These are phyloP conservation scores for Chytriomyces confervae DNA, from an alignment of 192 early-diverging fungal species.

Conservation along the genomic window DNA sequence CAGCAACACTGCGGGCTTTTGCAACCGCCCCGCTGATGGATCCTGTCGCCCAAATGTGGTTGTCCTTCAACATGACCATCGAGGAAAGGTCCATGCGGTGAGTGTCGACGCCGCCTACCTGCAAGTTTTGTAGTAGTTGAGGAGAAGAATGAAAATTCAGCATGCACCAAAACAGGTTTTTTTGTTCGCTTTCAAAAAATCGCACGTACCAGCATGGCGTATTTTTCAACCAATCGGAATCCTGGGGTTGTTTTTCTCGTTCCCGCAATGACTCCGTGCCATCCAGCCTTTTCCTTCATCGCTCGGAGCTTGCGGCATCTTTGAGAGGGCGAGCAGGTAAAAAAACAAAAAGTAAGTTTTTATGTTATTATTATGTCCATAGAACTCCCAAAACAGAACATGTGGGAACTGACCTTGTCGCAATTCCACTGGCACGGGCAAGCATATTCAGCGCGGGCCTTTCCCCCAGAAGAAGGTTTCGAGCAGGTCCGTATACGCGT, in stretches of 20 bases:
- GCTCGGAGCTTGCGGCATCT: slow-evolving; percentile 62
- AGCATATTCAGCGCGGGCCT: slow-evolving; percentile 94
- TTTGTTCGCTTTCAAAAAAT: neutral
- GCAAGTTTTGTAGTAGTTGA: neutral
- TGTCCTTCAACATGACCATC: slow-evolving; percentile 99
- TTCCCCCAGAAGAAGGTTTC: slow-evolving; percentile 89
- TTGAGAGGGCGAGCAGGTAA: neutral
- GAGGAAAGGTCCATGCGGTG: slow-evolving; percentile 96
- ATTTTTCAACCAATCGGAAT: slow-evolving; percentile 97
- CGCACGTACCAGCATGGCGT: slow-evolving; percentile 75
- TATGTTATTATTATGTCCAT: neutral
- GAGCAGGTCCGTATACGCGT: slow-evolving; percentile 79
- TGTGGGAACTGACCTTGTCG: slow-evolving; percentile 64
- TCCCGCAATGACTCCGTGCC: slow-evolving; percentile 87
- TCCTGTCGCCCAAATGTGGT: slow-evolving; percentile 91
- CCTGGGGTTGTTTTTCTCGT: slow-evolving; percentile 99
- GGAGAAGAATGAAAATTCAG: too few relatives aligned
- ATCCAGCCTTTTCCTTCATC: slow-evolving; percentile 73
- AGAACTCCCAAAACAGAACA: neutral
- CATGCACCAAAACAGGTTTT: neutral
- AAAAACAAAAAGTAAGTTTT: neutral
- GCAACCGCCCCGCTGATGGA: slow-evolving; percentile 91
- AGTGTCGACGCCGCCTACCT: slow-evolving; percentile 93
- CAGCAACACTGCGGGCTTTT: slow-evolving; percentile 78
- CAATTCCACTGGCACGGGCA: slow-evolving; percentile 92